phyloP scores from a whole-genome alignment of 805 yeast species.

The Diddensiella santjacobensis region DNA sequence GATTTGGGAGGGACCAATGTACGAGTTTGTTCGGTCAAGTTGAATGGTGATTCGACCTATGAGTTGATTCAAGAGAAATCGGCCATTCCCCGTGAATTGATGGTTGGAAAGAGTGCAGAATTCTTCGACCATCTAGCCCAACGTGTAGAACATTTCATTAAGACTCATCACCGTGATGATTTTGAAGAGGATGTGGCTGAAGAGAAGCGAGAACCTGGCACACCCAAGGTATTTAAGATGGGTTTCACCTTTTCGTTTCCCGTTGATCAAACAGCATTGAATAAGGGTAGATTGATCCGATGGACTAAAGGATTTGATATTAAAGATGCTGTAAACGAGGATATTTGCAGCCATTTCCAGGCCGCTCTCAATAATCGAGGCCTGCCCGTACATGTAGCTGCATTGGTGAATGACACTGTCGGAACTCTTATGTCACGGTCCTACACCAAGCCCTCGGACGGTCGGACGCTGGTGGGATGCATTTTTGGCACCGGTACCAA shows the following conservation, averaged over 20 bases:
- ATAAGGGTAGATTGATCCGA: conserved; percentile 76
- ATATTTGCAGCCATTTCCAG: conserved; percentile 74
- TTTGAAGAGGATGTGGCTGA: conserved; percentile 21
- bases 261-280: conserved; percentile 75
- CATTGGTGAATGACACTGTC: conserved; percentile 92
- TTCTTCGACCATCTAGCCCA: conserved; percentile 73
- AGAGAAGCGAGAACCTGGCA: conserved; percentile 21
- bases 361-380: conserved; percentile 55
- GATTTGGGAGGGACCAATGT: conserved; percentile 97
- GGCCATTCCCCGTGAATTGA: conserved; percentile 72
- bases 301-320: conserved; percentile 97
- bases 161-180: conserved; percentile 57
- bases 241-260: conserved; percentile 97
- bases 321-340: conserved; percentile 78
- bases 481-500: conserved; percentile 98
- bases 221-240: conserved; percentile 49
- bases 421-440: conserved; percentile 90
- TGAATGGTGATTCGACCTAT: conserved; percentile 64
- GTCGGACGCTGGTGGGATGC: conserved; percentile 80
- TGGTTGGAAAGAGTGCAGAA: conserved; percentile 60
- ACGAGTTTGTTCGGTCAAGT: conserved; percentile 82
- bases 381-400: conserved; percentile 63
- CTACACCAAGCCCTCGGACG: conserved; percentile 58
- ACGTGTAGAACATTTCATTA: conserved; percentile 62
- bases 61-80: conserved; percentile 69